Percentiles rank a stretch among this genome's conserved stretches.
Conservation (phyloP, 2,329 filamentous ascomycete genomes). For the Epichloe hybrida region DNA sequence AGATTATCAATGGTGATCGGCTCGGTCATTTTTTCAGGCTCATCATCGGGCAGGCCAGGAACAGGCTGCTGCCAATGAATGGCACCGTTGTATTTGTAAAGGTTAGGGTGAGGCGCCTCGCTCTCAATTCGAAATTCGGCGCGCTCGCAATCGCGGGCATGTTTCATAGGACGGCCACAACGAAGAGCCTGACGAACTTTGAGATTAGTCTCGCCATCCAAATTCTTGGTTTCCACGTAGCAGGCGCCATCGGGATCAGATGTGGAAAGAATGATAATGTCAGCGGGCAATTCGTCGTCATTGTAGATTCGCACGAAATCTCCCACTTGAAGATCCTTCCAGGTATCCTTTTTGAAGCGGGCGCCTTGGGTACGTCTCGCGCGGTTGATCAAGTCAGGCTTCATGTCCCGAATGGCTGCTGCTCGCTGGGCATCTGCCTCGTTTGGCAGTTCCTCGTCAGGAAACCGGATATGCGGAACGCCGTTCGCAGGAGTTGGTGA, state of each 20-base stretch:
- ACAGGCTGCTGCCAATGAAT: conserved; percentile 74
- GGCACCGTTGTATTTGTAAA: conserved; percentile 89
- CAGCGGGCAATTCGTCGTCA: conserved; percentile 87
- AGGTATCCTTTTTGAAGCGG: conserved; percentile 81
- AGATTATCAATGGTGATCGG: conserved; percentile 92
- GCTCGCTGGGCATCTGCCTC: conserved; percentile 20
- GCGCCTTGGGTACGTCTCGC: conserved; percentile 53
- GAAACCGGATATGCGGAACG: conserved; percentile 25
- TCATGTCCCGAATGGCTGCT: conserved; percentile 29
- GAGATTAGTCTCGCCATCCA: conserved; percentile 95
- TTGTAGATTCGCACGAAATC: conserved; percentile 96
- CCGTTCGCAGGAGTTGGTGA: conserved; percentile 49
- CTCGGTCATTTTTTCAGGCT: conserved; percentile 73
- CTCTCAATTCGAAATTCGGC: conserved; percentile 82
- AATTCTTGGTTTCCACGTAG: conserved; percentile 95
- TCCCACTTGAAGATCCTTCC: conserved; percentile 91
- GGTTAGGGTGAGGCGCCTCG: conserved; percentile 80
- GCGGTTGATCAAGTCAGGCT: conserved; percentile 57
- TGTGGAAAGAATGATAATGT: conserved; percentile 82
- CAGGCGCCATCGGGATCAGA: conserved; percentile 90
- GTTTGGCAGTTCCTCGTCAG: conserved; percentile 26
- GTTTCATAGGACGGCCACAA: conserved; percentile 67
- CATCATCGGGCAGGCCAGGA: conserved; percentile 44
- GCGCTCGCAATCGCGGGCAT: conserved; percentile 84
- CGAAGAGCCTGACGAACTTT: conserved; percentile 88